A percentile compares a stretch with the other conserved stretches of the same genome.
phyloP scores from a whole-genome alignment of 179 eudicot genomes.

The Spergularia azorica region DNA sequence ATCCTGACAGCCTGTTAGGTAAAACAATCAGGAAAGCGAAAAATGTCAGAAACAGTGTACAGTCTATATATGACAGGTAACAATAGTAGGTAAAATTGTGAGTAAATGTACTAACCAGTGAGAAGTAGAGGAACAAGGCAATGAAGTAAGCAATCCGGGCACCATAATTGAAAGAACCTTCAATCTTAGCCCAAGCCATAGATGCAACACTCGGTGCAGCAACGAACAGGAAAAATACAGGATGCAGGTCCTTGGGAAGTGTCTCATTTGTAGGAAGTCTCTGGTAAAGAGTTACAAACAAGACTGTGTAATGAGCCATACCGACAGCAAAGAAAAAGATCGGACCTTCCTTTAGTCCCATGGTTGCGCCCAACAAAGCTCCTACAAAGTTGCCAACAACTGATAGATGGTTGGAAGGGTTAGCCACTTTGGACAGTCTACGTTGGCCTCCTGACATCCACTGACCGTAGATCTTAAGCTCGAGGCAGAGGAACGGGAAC shows the following conservation, averaged over 20 bases:
- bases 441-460: constrained; percentile 98
- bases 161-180: constrained; percentile 78
- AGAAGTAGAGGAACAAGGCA: constrained; percentile 82
- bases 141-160: constrained; percentile 75
- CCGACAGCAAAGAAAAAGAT: constrained; percentile 89
- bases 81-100: background rate
- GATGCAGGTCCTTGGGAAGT: constrained; percentile 90
- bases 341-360: constrained; percentile 92
- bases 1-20: constrained; percentile 64
- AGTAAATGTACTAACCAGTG: constrained; percentile 48
- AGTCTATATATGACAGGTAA: background rate
- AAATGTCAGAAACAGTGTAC: background rate
- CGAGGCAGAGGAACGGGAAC: constrained; percentile 71
- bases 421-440: constrained; percentile 87
- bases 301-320: constrained; percentile 75
- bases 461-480: constrained; percentile 88
- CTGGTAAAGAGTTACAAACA: constrained; percentile 88
- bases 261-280: constrained; percentile 89
- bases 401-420: constrained; percentile 81
- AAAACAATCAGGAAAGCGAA: background rate
- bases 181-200: constrained; percentile 86
- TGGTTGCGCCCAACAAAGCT: constrained; percentile 73
- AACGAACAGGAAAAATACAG: constrained; percentile 89
- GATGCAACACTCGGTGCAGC: constrained; percentile 97
- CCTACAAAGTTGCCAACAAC: constrained; percentile 90